Base-by-base conservation (phyloP, 805 yeast species). In the Saccharomycopsis fibuligera region DNA sequence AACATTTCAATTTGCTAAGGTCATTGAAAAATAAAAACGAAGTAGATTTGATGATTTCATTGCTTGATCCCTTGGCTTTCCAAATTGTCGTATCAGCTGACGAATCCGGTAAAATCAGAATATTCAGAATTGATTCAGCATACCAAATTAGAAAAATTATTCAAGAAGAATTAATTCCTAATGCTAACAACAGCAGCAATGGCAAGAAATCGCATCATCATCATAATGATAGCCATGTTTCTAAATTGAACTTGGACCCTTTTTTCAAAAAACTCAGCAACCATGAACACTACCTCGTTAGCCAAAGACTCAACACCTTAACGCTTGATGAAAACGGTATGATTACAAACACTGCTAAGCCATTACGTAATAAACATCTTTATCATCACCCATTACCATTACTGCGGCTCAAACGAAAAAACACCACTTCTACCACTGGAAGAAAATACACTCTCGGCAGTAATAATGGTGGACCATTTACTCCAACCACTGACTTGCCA, bases 71-170 rank as follows among this genome's bases (percentile, higher is more conserved):
- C 6, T n/a, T 50, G 39, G 29, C 44, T n/a, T 44, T 37, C 29
- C 48, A 64, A 0, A 81, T 88, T 39, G 76, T 88, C 14, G 81
- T 89, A 2, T 81, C 93, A 0, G 79, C 91, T 0, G 97, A 89
- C 63, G 76, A 76, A 48, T 64, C 69, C 21, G 96, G 96, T 0
- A 56, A 73, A 2, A 84, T 89, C 27, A 65, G 93, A 40, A 84
- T 89, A 0, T 86, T 85, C 61, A 71, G 97, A 59, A 83, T 86
- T 49, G 97, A 89, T 62, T 72, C 83, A 47, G 83, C 93, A 0
- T 69, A 76, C 45, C 57, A 59, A 9, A 63, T 69, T 12, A 58
- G 82, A 48, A 69, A 69, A 44, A 51, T 57, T 2, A 56, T 71
- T 0, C 54, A 68, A n/a, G 50, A 45, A 5, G 57, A 60, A 29